Evolutionary conservation across 306 rosid species (phyloP).

Genomic region (Clitoria ternatea): DNA sequence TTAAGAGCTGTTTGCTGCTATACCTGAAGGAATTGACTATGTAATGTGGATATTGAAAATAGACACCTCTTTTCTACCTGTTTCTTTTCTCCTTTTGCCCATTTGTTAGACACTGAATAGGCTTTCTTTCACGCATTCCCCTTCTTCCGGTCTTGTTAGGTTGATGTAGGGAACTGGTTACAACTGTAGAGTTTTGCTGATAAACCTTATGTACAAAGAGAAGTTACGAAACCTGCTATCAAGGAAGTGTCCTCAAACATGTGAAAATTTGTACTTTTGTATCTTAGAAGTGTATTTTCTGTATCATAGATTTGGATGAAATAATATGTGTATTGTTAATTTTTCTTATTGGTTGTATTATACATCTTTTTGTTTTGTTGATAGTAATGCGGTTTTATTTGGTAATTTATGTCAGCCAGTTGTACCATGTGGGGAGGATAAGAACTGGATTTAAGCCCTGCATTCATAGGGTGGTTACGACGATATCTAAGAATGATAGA

Average conservation of each 20-base stretch:
- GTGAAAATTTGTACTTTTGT: slow-evolving; percentile 31
- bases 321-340: background rate
- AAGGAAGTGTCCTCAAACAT: slow-evolving; percentile 16
- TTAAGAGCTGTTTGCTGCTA: slow-evolving; percentile 28
- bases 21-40: slow-evolving; percentile 6
- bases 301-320: slow-evolving; percentile 30
- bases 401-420: background rate
- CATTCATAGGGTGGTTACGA: background rate
- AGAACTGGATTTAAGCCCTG: background rate
- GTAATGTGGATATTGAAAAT: slow-evolving; percentile 29
- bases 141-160: slow-evolving; percentile 24
- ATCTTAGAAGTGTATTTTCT: slow-evolving; percentile 32
- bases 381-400: background rate
- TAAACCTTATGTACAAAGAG: slow-evolving; percentile 29
- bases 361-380: background rate
- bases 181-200: slow-evolving; percentile 24
- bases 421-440: background rate
- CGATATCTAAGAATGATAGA: background rate
- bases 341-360: background rate
- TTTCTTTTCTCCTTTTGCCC: background rate
- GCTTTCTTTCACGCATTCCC: slow-evolving; percentile 12
- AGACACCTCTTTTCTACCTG: background rate
- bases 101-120: slow-evolving; percentile 27
- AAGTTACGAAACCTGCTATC: slow-evolving; percentile 28
- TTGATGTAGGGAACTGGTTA: slow-evolving; percentile 28